These are phyloP conservation scores for Aureobasidium sp. DNA, from an alignment of 2,329 filamentous ascomycete genomes.

Conservation along the genomic window DNA sequence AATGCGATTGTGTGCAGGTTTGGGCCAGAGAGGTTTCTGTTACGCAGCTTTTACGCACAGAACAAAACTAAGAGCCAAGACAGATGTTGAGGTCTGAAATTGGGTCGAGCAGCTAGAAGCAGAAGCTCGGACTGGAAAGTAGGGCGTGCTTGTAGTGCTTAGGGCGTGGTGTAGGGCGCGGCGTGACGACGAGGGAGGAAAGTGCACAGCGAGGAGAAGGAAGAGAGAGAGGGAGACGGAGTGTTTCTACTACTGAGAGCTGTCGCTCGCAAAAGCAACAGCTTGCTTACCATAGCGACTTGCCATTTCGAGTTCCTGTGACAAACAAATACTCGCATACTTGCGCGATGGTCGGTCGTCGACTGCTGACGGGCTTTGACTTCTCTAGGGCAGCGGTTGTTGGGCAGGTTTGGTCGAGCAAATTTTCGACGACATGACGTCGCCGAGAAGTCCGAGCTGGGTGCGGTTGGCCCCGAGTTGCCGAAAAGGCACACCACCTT, in stretches of 20 bases:
- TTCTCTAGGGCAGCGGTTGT: background rate
- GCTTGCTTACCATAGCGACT: background rate
- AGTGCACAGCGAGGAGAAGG: background rate
- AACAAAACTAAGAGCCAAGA: conserved; percentile 5
- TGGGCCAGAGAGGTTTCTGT: conserved; percentile 5
- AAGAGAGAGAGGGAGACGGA: background rate
- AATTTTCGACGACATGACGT: conserved; percentile 13
- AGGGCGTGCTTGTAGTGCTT: conserved; percentile 12
- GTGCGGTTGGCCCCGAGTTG: background rate
- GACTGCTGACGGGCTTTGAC: background rate
- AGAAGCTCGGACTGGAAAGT: conserved; percentile 3
- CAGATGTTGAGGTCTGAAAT: conserved; percentile 10
- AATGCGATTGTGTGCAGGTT: conserved; percentile 10
- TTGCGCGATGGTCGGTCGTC: background rate
- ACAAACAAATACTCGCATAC: background rate
- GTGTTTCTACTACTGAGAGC: background rate
- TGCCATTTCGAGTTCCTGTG: background rate
- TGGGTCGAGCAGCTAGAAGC: background rate
- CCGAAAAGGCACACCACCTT: conserved; percentile 6
- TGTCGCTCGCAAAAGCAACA: background rate
- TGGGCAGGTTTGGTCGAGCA: conserved; percentile 5
- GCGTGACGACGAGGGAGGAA: background rate
- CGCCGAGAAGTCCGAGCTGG: conserved; percentile 10
- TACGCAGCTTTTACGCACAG: conserved; percentile 11
- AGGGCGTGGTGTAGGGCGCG: conserved; percentile 7